A percentile compares a stretch with the other conserved stretches of the same genome.
Evolutionary conservation across 805 yeast species (phyloP).

Genomic region (Lipomyces japonicus): DNA sequence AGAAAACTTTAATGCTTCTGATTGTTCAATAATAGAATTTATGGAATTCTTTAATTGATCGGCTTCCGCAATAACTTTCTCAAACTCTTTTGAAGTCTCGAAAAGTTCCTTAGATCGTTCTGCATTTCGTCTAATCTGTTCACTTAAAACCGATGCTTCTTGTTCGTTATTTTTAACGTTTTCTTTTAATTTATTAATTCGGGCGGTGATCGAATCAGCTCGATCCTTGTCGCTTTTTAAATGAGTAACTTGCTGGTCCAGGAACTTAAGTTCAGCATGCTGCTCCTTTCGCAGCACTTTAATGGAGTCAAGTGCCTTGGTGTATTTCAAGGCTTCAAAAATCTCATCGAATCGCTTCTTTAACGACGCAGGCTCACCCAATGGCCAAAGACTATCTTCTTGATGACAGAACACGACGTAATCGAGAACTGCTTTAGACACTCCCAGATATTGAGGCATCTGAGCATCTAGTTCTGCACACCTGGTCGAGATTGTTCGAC

Average conservation of each 20-base stretch:
- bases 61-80: constrained; percentile 59
- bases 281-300: constrained; percentile 74
- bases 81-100: constrained; percentile 76
- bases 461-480: constrained; percentile 78
- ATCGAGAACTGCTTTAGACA: constrained; percentile 79
- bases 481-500: constrained; percentile 72
- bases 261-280: constrained; percentile 65
- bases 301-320: constrained; percentile 80
- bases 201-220: constrained; percentile 55
- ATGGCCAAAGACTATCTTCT: constrained; percentile 95
- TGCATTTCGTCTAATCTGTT: constrained; percentile 52
- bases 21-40: constrained; percentile 48
- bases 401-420: constrained; percentile 96
- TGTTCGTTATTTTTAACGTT: constrained; percentile 46
- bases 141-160: constrained; percentile 50
- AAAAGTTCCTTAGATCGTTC: constrained; percentile 60
- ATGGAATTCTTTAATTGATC: constrained; percentile 54
- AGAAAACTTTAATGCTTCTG: constrained; percentile 48
- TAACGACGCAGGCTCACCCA: constrained; percentile 81
- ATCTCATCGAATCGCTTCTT: constrained; percentile 95
- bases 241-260: constrained; percentile 76
- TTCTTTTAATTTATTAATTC: constrained; percentile 44
- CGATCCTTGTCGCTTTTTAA: constrained; percentile 68
- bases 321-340: constrained; percentile 89
- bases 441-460: constrained; percentile 81